Evolutionary conservation across 306 rosid species (phyloP).

Genomic region (Vigna radiata): DNA sequence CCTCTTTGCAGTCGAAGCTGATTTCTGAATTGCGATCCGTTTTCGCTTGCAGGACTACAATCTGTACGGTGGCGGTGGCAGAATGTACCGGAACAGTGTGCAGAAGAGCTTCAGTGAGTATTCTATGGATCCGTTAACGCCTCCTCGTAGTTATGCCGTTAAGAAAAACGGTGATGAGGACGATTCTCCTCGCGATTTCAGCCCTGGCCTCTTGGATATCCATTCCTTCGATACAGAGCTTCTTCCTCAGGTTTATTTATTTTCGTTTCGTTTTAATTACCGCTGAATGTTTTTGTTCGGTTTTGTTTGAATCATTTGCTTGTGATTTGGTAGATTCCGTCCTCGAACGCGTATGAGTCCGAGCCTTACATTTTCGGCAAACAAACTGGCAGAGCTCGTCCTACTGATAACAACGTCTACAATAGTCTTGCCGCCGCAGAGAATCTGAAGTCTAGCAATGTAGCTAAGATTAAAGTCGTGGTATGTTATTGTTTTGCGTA

Average conservation of each 20-base stretch:
- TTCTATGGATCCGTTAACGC: conserved; percentile 63
- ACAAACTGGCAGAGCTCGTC: conserved; percentile 58
- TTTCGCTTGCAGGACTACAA: conserved; percentile 63
- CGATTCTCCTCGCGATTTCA: conserved; percentile 51
- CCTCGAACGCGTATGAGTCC: conserved; percentile 55
- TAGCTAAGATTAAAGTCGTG: conserved; percentile 96
- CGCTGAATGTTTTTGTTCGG: background rate
- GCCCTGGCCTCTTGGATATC: conserved; percentile 95
- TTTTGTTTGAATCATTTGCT: conserved; percentile 12
- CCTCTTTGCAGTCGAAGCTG: conserved; percentile 22
- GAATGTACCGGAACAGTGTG: conserved; percentile 65
- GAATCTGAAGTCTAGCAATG: conserved; percentile 76
- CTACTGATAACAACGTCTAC: conserved; percentile 66
- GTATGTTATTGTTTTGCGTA: conserved; percentile 56
- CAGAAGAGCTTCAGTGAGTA: conserved; percentile 65
- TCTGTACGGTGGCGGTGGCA: conserved; percentile 68
- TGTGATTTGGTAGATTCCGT: conserved; percentile 57
- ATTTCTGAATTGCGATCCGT: conserved; percentile 12
- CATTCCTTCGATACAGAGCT: conserved; percentile 87
- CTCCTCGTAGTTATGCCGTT: conserved; percentile 50
- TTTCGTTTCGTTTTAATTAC: background rate
- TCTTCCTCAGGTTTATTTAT: conserved; percentile 70
- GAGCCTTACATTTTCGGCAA: conserved; percentile 64
- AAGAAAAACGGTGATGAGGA: conserved; percentile 58
- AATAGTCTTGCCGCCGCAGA: conserved; percentile 71